Evolutionary conservation across 371 early-diverging fungal species (phyloP).

Genomic region (Phascolomyces articulosus): DNA sequence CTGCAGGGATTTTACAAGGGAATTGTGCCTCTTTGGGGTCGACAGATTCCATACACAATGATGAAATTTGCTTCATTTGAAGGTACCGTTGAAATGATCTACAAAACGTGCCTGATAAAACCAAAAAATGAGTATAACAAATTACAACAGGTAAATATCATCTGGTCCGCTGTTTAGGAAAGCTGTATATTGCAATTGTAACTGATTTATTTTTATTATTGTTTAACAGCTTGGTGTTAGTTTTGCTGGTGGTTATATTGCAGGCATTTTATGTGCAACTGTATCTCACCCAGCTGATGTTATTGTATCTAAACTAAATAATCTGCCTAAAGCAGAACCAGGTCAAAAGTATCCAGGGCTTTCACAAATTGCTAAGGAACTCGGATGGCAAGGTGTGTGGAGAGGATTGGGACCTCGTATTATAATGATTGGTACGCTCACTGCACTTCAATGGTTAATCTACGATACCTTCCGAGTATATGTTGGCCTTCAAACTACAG

Average conservation of each 20-base stretch:
- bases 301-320: constrained; percentile 86
- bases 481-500: constrained; percentile 31
- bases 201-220: no score
- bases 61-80: constrained; percentile 94
- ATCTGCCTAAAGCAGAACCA: constrained; percentile 41
- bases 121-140: constrained; percentile 80
- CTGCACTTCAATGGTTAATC: constrained; percentile 70
- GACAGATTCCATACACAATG: constrained; percentile 95
- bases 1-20: constrained; percentile 74
- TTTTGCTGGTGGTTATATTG: constrained; percentile 86
- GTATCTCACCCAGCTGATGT: constrained; percentile 97
- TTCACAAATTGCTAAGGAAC: constrained; percentile 57
- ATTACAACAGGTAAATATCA: constrained; percentile 69
- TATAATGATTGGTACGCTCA: constrained; percentile 77
- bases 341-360: constrained; percentile 46
- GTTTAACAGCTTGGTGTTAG: constrained; percentile 71
- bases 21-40: constrained; percentile 78
- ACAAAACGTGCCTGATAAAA: constrained; percentile 63
- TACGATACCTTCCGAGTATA: constrained; percentile 29
- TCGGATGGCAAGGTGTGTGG: constrained; percentile 66
- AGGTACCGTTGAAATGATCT: constrained; percentile 74
- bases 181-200: constrained; percentile 16
- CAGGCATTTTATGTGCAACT: constrained; percentile 89
- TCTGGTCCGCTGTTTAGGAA: no score
- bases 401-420: constrained; percentile 73